Evolutionary conservation across 2,329 filamentous ascomycete species (phyloP).

Genomic region (Botrytis squamosa): DNA sequence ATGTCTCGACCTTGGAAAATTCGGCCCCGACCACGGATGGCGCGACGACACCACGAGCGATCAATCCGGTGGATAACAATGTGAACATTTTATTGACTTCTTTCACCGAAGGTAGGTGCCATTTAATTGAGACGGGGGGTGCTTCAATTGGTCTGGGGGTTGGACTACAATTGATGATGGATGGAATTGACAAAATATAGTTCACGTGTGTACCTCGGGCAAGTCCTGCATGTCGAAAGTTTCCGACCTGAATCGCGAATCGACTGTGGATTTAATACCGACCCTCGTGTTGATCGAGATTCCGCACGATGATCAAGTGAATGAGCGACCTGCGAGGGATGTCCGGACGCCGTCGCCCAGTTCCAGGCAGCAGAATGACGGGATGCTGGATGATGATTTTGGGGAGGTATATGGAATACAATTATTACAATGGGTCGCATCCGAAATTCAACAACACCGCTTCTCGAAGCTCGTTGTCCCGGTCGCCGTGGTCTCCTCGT

Average conservation of each 20-base stretch:
- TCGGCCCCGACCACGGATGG: constrained; percentile 24
- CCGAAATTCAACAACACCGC: constrained; percentile 51
- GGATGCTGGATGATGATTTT: constrained; percentile 41
- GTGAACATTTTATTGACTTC: constrained; percentile 49
- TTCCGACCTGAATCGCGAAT: constrained; percentile 49
- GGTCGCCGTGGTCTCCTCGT: constrained; percentile 43
- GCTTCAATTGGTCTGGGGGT: constrained; percentile 19
- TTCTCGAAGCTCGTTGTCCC: constrained; percentile 50
- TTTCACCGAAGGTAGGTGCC: constrained; percentile 48
- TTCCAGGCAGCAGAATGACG: constrained; percentile 42
- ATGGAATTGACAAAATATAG: constrained; percentile 39
- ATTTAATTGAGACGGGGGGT: constrained; percentile 11
- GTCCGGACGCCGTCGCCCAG: constrained; percentile 38
- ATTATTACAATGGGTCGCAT: constrained; percentile 48
- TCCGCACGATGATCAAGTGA: constrained; percentile 43
- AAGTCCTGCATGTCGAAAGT: constrained; percentile 53
- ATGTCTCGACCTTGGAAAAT: constrained; percentile 30
- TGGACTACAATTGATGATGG: constrained; percentile 9
- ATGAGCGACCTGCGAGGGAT: constrained; percentile 37
- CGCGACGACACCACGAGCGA: constrained; percentile 21
- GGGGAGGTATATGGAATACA: constrained; percentile 49
- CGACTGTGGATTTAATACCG: constrained; percentile 48
- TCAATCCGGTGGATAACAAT: constrained; percentile 47
- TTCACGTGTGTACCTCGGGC: constrained; percentile 53
- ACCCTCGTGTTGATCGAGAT: constrained; percentile 56